phyloP scores from a whole-genome alignment of 2,329 filamentous ascomycete genomes.

The Nigrospora oryzae region DNA sequence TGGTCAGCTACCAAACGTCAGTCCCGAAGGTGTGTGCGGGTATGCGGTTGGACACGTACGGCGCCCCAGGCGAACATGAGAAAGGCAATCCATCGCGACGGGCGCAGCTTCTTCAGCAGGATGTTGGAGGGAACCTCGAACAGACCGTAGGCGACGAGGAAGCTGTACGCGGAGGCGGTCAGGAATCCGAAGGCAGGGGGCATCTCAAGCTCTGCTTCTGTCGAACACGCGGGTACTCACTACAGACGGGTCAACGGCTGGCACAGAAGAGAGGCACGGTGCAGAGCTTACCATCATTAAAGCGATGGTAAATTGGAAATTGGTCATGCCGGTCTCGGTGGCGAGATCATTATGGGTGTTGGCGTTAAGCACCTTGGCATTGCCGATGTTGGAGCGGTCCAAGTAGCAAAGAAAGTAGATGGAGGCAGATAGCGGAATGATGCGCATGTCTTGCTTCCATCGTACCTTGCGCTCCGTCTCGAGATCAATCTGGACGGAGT shows the following conservation, averaged over 20 bases:
- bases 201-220: too few species aligned
- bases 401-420: slow-evolving; percentile 50
- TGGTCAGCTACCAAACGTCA: slow-evolving; percentile 34
- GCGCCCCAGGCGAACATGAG: slow-evolving; percentile 58
- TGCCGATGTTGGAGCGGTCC: slow-evolving; percentile 45
- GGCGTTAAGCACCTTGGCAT: slow-evolving; percentile 29
- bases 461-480: slow-evolving; percentile 13
- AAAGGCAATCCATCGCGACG: slow-evolving; percentile 52
- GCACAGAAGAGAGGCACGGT: too few species aligned
- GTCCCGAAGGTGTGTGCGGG: too few species aligned
- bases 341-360: slow-evolving; percentile 25
- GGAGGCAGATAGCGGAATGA: slow-evolving; percentile 42
- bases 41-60: neutral
- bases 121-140: slow-evolving; percentile 57
- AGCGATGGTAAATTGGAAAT: slow-evolving; percentile 23
- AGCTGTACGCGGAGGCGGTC: slow-evolving; percentile 8
- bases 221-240: too few species aligned
- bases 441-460: slow-evolving; percentile 40
- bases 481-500: slow-evolving; percentile 4
- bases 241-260: too few species aligned
- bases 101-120: slow-evolving; percentile 49
- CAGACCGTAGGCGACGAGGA: slow-evolving; percentile 49
- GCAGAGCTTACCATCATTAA: slow-evolving; percentile 19
- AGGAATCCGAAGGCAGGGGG: too few species aligned
- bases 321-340: slow-evolving; percentile 19